A percentile compares a stretch with the other conserved stretches of the same genome.
Conservation (phyloP, 192 early-diverging fungal genomes). For the Linnemannia zychae region DNA sequence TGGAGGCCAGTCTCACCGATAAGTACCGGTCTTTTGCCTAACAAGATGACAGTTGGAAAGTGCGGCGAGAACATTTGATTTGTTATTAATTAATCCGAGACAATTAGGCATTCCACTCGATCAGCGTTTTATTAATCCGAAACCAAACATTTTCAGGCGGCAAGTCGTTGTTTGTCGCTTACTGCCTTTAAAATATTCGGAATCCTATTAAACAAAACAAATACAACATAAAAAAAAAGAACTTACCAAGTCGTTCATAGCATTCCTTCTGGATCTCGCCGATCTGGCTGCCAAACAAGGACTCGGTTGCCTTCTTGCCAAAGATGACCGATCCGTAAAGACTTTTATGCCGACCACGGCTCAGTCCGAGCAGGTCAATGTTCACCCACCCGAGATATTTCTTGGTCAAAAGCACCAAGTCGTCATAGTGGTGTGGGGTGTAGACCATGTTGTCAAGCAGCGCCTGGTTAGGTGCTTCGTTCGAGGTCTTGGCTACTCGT, state of each 20-base stretch:
- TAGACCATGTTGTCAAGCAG: slow-evolving; percentile 57
- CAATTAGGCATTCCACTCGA: not conserved
- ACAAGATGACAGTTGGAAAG: not conserved
- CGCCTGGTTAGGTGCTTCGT: not conserved
- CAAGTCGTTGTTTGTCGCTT: not conserved
- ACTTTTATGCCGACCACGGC: slow-evolving; percentile 62
- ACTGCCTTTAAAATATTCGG: not conserved
- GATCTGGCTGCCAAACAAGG: slow-evolving; percentile 41
- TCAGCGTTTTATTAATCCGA: not conserved
- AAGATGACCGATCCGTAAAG: slow-evolving; percentile 41
- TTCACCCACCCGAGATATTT: slow-evolving; percentile 62
- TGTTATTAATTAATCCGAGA: not conserved
- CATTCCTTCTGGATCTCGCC: slow-evolving; percentile 37
- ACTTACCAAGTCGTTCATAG: slow-evolving; percentile 43
- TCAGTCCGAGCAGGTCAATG: slow-evolving; percentile 66
- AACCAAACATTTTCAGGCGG: not conserved
- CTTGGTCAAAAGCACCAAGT: slow-evolving; percentile 67
- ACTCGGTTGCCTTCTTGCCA: slow-evolving; percentile 28
- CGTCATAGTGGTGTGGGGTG: slow-evolving; percentile 71
- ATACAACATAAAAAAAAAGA: not conserved
- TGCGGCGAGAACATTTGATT: not conserved
- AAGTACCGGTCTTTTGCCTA: slow-evolving; percentile 37
- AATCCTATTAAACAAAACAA: not conserved
- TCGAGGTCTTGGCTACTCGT: not conserved
- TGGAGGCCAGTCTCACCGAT: slow-evolving; percentile 51